These are phyloP conservation scores for Leccinum boreale DNA, from an alignment of 768 basidiomycete species.

Conservation along the genomic window DNA sequence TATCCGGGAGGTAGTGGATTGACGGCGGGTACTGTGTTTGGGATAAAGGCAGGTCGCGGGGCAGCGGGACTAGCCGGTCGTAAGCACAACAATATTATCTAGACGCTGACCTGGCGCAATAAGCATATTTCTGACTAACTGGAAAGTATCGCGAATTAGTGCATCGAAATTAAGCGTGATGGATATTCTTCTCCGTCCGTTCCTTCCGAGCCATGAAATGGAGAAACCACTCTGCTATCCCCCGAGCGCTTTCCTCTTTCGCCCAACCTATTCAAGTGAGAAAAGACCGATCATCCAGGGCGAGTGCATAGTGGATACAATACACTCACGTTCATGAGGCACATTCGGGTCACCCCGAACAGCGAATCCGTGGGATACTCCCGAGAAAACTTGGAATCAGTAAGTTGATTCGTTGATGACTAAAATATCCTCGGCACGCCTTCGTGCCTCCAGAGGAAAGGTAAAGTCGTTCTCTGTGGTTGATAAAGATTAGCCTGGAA, in stretches of 20 bases:
- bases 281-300: neutral
- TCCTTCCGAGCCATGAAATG: constrained; percentile 31
- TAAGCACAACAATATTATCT: neutral
- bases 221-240: constrained; percentile 48
- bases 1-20: constrained; percentile 71
- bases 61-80: constrained; percentile 34
- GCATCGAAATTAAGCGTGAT: no score
- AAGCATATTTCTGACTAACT: neutral
- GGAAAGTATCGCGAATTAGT: neutral
- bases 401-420: constrained; percentile 46
- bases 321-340: constrained; percentile 16
- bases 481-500: neutral
- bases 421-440: constrained; percentile 54
- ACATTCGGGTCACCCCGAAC: constrained; percentile 21
- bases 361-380: constrained; percentile 32
- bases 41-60: constrained; percentile 48
- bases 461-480: constrained; percentile 46
- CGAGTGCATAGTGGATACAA: neutral
- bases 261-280: constrained; percentile 44
- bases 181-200: neutral
- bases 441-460: constrained; percentile 49
- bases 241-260: constrained; percentile 54
- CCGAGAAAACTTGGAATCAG: constrained; percentile 53
- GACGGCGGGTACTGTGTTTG: constrained; percentile 65
- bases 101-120: neutral